These are phyloP conservation scores for Kwoniella europaea DNA, from an alignment of 768 basidiomycete species.

Conservation along the genomic window DNA sequence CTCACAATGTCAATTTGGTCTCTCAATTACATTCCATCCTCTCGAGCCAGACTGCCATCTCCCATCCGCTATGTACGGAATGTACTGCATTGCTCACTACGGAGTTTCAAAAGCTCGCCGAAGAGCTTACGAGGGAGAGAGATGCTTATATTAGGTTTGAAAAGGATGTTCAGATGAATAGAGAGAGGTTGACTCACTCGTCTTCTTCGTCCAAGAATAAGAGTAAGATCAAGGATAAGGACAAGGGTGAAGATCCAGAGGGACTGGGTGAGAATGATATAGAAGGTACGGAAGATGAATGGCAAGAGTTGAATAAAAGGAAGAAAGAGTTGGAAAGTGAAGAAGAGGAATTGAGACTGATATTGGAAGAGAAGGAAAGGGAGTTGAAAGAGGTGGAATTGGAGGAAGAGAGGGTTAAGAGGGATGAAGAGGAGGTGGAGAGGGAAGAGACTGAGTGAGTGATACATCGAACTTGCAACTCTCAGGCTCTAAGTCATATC, in stretches of 20 bases:
- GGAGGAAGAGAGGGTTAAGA: slow-evolving; percentile 81
- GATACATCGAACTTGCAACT: not conserved
- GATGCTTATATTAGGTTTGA: slow-evolving; percentile 94
- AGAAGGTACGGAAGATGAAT: slow-evolving; percentile 46
- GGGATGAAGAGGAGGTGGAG: slow-evolving; percentile 76
- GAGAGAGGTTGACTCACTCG: slow-evolving; percentile 61
- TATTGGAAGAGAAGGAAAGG: slow-evolving; percentile 70
- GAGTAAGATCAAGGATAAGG: slow-evolving; percentile 65
- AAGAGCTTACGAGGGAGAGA: slow-evolving; percentile 87
- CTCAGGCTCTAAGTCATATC: not conserved
- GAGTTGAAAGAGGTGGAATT: slow-evolving; percentile 79
- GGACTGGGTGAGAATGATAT: slow-evolving; percentile 44
- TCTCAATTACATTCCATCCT: slow-evolving; percentile 49
- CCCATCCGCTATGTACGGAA: slow-evolving; percentile 93
- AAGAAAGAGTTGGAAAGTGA: slow-evolving; percentile 79
- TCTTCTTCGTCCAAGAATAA: not conserved
- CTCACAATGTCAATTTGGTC: slow-evolving; percentile 31
- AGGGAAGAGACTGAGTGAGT: slow-evolving; percentile 47
- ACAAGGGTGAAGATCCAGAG: slow-evolving; percentile 69
- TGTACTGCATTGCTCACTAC: slow-evolving; percentile 82
- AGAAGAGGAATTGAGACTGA: slow-evolving; percentile 70
- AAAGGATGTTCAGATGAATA: slow-evolving; percentile 80
- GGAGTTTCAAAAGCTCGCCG: slow-evolving; percentile 76
- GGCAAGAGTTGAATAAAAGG: slow-evolving; percentile 62
- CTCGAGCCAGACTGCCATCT: slow-evolving; percentile 63